A percentile compares a stretch with the other conserved stretches of the same genome.
These are phyloP conservation scores for Aegilops bicornis DNA, from an alignment of 176 grass and related monocot species.

Conservation along the genomic window DNA sequence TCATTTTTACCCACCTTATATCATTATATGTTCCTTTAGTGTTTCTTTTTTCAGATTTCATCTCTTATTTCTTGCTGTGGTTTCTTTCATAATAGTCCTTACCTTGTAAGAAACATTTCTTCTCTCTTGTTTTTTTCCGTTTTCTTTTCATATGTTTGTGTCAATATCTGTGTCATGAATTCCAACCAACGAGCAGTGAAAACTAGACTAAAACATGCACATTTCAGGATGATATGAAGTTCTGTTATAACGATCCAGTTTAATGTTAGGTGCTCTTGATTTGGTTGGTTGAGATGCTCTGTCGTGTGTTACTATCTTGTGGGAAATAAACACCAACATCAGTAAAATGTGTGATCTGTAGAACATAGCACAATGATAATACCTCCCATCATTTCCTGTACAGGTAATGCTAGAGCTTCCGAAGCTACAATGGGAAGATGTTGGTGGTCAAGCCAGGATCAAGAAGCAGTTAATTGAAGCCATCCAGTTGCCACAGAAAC, in stretches of 20 bases:
- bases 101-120: not conserved
- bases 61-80: not conserved
- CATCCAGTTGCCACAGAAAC: slow-evolving; percentile 74
- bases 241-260: slow-evolving; percentile 5
- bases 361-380: not conserved
- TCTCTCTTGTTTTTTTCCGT: not conserved
- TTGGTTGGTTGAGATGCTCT: not conserved
- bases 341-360: slow-evolving; percentile 19
- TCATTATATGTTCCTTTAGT: not conserved
- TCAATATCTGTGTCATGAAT: not conserved
- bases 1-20: slow-evolving; percentile 5
- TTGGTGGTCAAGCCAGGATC: slow-evolving; percentile 78
- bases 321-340: not conserved
- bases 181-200: slow-evolving; percentile 6
- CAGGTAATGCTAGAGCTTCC: slow-evolving; percentile 94
- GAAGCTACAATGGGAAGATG: slow-evolving; percentile 81
- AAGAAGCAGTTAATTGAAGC: slow-evolving; percentile 87
- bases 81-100: not conserved
- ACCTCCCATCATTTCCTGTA: slow-evolving; percentile 9
- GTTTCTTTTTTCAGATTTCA: not conserved
- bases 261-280: not conserved
- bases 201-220: not conserved
- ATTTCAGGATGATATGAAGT: not conserved
- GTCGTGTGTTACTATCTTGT: not conserved
- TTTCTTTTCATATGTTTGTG: not conserved